These are phyloP conservation scores for Solanum dulcamara DNA, from an alignment of 257 asterid genomes.

Conservation along the genomic window DNA sequence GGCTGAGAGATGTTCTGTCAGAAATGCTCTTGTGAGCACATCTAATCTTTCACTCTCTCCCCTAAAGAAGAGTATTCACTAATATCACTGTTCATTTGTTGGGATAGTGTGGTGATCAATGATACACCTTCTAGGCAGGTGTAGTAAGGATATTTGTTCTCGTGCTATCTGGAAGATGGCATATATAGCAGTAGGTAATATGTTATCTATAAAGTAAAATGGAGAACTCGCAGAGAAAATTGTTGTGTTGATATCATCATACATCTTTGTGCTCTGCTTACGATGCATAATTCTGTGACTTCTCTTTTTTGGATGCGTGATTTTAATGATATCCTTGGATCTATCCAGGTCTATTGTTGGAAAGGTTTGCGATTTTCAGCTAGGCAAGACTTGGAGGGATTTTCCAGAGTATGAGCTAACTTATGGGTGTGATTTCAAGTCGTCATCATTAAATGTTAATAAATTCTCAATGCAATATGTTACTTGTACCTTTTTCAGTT, in stretches of 20 bases:
- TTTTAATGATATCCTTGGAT: not conserved
- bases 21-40: not conserved
- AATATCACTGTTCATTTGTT: not conserved
- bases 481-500: constrained; percentile 37
- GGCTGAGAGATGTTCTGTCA: not conserved
- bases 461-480: not conserved
- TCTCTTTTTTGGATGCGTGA: not conserved
- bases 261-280: not conserved
- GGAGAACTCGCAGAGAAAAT: not conserved
- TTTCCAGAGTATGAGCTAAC: constrained; percentile 57
- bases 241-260: not conserved
- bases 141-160: not conserved
- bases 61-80: not conserved
- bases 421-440: not conserved
- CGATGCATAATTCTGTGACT: not conserved
- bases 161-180: not conserved
- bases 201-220: not conserved
- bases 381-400: constrained; percentile 95
- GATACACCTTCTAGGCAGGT: not conserved
- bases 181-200: not conserved
- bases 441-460: not conserved
- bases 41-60: not conserved
- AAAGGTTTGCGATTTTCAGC: constrained; percentile 96
- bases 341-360: constrained; percentile 90
- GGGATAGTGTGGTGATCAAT: not conserved